Percentiles rank a stretch among this genome's conserved stretches.
phyloP scores from a whole-genome alignment of 768 basidiomycete species.

The Collybia mongolica region DNA sequence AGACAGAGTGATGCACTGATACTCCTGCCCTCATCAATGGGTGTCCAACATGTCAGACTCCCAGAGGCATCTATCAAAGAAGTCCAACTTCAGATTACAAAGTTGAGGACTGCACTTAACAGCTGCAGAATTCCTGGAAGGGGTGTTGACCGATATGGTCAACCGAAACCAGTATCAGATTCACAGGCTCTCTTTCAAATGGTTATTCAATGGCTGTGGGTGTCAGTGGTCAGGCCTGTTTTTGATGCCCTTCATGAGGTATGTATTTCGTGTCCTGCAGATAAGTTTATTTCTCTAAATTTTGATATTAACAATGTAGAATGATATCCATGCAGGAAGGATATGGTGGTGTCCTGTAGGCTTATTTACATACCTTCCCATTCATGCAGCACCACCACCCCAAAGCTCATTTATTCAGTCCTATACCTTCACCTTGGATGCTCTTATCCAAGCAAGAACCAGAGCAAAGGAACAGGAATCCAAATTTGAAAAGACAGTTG shows the following conservation, averaged over 20 bases:
- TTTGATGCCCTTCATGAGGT: slow-evolving; percentile 1
- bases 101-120: too few species aligned
- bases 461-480: background rate
- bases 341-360: slow-evolving; percentile 2
- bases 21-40: too few species aligned
- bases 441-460: slow-evolving; percentile 4
- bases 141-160: background rate
- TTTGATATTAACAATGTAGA: too few species aligned
- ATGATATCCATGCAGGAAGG: background rate
- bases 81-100: background rate
- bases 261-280: too few species aligned
- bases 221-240: background rate
- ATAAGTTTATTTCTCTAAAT: too few species aligned
- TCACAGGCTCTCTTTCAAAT: background rate
- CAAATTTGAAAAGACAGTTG: background rate
- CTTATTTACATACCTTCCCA: background rate
- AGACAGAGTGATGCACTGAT: too few species aligned
- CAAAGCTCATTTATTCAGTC: slow-evolving; percentile 5
- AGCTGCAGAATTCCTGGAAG: background rate
- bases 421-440: slow-evolving; percentile 5
- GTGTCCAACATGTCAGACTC: too few species aligned
- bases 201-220: background rate
- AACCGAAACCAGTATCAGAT: background rate
- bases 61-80: too few species aligned
- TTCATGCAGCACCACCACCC: slow-evolving; percentile 5